Conservation (phyloP, 2,329 filamentous ascomycete species). For the Rhynchosporium agropyri region DNA sequence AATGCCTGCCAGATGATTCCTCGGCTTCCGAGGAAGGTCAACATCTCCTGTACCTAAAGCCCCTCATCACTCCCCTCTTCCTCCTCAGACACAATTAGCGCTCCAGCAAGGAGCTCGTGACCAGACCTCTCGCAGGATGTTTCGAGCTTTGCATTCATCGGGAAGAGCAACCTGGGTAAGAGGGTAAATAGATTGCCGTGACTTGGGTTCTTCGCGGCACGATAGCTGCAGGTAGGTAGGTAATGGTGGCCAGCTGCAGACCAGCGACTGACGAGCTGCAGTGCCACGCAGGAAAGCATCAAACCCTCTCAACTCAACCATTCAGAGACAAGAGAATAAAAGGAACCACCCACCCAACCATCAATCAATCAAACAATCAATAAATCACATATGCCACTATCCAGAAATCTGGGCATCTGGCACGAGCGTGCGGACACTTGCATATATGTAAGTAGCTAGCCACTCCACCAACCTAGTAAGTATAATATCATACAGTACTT, state of each 20-base stretch:
- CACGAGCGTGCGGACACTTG: slow-evolving; percentile 20
- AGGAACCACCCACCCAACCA: background rate
- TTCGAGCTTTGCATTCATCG: slow-evolving; percentile 7
- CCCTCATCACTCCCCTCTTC: slow-evolving; percentile 10
- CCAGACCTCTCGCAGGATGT: slow-evolving; percentile 25
- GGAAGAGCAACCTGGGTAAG: background rate
- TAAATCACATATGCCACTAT: background rate
- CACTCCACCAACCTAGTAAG: slow-evolving; percentile 16
- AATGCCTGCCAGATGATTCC: slow-evolving; percentile 23
- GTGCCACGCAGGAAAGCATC: slow-evolving; percentile 18
- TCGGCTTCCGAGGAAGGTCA: slow-evolving; percentile 25
- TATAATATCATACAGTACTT: background rate
- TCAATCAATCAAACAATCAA: background rate
- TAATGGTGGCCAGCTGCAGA: background rate
- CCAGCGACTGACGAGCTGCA: slow-evolving; percentile 26
- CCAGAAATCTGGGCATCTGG: slow-evolving; percentile 26
- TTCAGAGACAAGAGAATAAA: background rate
- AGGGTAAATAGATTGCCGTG: slow-evolving; percentile 22
- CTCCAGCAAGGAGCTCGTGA: slow-evolving; percentile 33
- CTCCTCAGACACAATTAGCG: slow-evolving; percentile 31
- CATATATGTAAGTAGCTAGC: slow-evolving; percentile 1
- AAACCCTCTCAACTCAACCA: no score
- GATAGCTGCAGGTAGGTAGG: slow-evolving; percentile 9
- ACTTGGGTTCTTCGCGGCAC: slow-evolving; percentile 11
- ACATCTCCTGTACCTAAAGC: background rate